Evolutionary conservation across 148 eudicot species (phyloP).

Genomic region (Chenopodium berlandieri): DNA sequence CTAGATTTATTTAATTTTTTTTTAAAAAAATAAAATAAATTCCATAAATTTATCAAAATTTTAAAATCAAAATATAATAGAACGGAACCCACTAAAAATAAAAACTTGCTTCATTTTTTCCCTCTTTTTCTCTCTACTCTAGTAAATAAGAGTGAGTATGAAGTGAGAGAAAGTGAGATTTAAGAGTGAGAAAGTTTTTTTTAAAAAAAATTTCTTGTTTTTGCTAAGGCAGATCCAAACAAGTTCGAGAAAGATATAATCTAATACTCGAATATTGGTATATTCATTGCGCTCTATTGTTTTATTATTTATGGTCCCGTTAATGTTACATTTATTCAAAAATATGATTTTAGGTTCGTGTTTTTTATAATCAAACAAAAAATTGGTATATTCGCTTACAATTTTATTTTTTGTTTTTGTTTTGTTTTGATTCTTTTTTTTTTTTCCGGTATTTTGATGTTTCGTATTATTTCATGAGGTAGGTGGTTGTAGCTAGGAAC

Average conservation of each 20-base stretch:
- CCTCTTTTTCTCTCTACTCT: conserved; percentile 16
- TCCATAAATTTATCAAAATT: too few species aligned
- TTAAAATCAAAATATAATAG: background rate
- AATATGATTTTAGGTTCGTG: too few species aligned
- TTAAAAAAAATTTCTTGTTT: too few species aligned
- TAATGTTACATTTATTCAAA: too few species aligned
- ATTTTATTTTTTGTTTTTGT: too few species aligned
- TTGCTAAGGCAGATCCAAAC: background rate
- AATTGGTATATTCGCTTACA: too few species aligned
- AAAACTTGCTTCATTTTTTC: background rate
- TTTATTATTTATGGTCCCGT: too few species aligned
- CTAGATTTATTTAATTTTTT: background rate
- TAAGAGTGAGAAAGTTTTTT: too few species aligned
- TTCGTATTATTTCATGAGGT: background rate
- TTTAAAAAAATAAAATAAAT: background rate
- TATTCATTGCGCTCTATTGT: too few species aligned
- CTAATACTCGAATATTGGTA: background rate
- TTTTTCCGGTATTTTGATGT: background rate
- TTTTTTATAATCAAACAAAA: too few species aligned
- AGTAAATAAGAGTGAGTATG: conserved; percentile 12
- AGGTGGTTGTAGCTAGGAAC: conserved; percentile 7
- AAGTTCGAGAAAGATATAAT: background rate
- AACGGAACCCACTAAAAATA: conserved; percentile 20
- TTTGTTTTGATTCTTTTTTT: too few species aligned
- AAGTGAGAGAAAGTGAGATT: background rate